phyloP scores from a whole-genome alignment of 2,329 filamentous ascomycete genomes.

The Biscogniauxia mediterranea region DNA sequence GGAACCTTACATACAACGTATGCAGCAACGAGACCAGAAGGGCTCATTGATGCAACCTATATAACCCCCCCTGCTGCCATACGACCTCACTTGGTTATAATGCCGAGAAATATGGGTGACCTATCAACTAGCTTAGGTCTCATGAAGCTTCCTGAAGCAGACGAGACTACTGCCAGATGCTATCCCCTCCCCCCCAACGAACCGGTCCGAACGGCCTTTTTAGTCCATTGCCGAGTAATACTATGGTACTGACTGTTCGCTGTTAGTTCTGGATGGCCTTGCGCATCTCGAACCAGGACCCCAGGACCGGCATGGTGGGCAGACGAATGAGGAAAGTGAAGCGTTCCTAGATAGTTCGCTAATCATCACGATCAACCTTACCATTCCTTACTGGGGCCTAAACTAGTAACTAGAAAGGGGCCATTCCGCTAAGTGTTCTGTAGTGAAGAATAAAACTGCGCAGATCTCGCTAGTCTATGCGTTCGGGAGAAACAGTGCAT shows the following conservation, averaged over 20 bases:
- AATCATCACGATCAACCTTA: neutral
- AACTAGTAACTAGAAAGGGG: neutral
- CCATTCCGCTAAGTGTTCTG: neutral
- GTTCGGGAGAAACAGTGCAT: neutral
- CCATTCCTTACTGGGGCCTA: neutral
- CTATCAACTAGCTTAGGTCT: neutral
- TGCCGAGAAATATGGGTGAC: neutral
- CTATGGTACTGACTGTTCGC: neutral
- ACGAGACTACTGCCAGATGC: neutral
- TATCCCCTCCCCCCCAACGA: neutral
- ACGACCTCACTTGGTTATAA: neutral
- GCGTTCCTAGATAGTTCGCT: neutral
- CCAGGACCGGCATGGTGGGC: neutral
- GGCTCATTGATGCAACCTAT: neutral
- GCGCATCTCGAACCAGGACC: neutral
- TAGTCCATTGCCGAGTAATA: neutral
- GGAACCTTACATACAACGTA: no score
- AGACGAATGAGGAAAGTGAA: slow-evolving; percentile 1
- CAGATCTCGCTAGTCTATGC: neutral
- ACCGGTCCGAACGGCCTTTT: slow-evolving; percentile 1
- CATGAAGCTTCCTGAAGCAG: neutral
- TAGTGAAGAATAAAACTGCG: neutral
- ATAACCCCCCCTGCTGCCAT: neutral
- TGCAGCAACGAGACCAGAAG: neutral
- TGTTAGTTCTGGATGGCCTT: neutral